Percentiles rank a stretch among this genome's conserved stretches.
Conservation (phyloP, 345 rosid genomes). For the Arabis alpina region DNA sequence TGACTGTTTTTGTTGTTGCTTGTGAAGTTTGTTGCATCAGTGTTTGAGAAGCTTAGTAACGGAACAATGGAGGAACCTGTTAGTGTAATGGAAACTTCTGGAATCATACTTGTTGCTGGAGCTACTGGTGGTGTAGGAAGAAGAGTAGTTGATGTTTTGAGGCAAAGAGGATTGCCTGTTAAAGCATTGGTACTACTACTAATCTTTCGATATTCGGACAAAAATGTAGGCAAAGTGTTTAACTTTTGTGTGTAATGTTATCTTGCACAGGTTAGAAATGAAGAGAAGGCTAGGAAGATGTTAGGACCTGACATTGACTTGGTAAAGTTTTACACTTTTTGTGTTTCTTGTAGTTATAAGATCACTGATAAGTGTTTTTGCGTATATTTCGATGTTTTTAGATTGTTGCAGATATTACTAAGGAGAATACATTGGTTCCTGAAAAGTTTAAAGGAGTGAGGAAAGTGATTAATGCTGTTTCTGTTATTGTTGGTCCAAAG, state of each 20-base stretch:
- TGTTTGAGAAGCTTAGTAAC: conserved; percentile 65
- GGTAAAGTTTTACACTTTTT: conserved; percentile 45
- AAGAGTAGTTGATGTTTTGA: conserved; percentile 72
- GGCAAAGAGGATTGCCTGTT: conserved; percentile 69
- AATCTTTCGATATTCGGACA: neutral
- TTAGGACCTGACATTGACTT: conserved; percentile 77
- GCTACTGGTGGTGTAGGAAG: conserved; percentile 98
- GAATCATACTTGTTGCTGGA: conserved; percentile 77
- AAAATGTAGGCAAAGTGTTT: conserved; percentile 2
- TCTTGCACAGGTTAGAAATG: conserved; percentile 71
- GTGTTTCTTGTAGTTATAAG: neutral
- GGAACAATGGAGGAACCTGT: conserved; percentile 50
- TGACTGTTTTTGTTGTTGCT: conserved; percentile 37
- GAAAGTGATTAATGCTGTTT: conserved; percentile 81
- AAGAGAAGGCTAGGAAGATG: conserved; percentile 86
- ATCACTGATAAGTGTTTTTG: neutral
- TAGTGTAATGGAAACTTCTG: conserved; percentile 59
- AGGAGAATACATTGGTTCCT: conserved; percentile 64
- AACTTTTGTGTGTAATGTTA: neutral
- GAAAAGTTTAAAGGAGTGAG: conserved; percentile 84
- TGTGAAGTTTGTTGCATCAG: conserved; percentile 66
- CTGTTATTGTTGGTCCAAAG: conserved; percentile 96
- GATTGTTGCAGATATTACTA: conserved; percentile 85
- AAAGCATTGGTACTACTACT: conserved; percentile 63
- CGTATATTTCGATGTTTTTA: conserved; percentile 36